phyloP scores from a whole-genome alignment of 176 grass and related monocot species.

The Ampelocalamus luodianensis region DNA sequence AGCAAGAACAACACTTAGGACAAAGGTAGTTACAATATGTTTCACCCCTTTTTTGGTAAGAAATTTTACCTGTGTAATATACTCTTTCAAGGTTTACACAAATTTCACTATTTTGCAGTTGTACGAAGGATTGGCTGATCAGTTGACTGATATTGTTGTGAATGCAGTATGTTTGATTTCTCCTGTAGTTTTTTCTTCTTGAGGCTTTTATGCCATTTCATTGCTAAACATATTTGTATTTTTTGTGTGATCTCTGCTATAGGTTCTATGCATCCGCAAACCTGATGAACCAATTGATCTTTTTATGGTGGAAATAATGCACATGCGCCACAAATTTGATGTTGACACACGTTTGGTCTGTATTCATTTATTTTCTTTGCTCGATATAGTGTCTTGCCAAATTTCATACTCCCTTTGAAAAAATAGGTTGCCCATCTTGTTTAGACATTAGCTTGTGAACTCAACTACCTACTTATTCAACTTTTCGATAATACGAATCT shows the following conservation, averaged over 20 bases:
- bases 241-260: not conserved
- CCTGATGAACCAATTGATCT: constrained; percentile 87
- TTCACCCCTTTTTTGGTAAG: not conserved
- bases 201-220: not conserved
- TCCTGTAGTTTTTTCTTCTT: not conserved
- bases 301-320: constrained; percentile 99
- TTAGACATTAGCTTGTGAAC: not conserved
- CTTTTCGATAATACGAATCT: not conserved
- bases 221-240: constrained; percentile 11
- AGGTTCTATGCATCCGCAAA: constrained; percentile 87
- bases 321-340: constrained; percentile 99
- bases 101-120: constrained; percentile 56
- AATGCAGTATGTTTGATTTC: constrained; percentile 62
- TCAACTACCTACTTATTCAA: not conserved
- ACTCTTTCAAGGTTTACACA: constrained; percentile 11
- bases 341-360: constrained; percentile 90
- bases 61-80: not conserved
- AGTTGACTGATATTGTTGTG: constrained; percentile 81
- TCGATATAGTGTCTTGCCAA: not conserved
- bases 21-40: constrained; percentile 63
- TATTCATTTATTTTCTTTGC: constrained; percentile 21
- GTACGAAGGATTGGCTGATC: constrained; percentile 92
- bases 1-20: constrained; percentile 91
- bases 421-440: not conserved
- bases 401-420: not conserved